Conservation (phyloP, 2,329 filamentous ascomycete species). For the Scedosporium aurantiacum region DNA sequence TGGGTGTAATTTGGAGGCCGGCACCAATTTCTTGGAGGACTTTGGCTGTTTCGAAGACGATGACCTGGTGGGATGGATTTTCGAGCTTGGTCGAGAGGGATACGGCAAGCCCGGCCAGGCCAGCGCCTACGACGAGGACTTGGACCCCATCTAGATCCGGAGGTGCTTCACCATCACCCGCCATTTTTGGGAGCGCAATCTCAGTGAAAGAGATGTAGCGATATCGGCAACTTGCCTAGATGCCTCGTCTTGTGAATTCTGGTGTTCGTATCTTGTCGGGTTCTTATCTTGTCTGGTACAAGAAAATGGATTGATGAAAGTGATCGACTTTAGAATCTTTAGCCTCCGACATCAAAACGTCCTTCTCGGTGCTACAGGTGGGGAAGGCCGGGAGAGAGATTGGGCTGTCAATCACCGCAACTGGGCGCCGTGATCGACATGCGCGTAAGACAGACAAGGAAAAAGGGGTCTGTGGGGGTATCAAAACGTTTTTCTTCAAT, state of each 20-base stretch:
- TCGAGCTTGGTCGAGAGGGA: conserved; percentile 4
- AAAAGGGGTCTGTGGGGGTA: background rate
- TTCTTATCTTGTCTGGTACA: too few species aligned
- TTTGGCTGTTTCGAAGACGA: background rate
- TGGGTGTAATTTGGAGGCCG: conserved; percentile 12
- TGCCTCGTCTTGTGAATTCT: background rate
- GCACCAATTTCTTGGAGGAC: conserved; percentile 12
- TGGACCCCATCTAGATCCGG: background rate
- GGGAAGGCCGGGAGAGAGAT: background rate
- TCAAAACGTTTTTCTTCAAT: background rate
- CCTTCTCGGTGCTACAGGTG: background rate
- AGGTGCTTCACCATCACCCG: background rate
- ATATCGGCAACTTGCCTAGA: background rate
- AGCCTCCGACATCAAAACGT: background rate
- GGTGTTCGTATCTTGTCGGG: too few species aligned
- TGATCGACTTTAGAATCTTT: background rate
- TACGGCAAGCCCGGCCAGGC: conserved; percentile 6
- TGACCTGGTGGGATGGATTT: conserved; percentile 1
- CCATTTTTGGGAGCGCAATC: background rate
- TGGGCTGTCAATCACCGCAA: too few species aligned
- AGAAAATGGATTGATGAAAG: too few species aligned
- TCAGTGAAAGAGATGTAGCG: too few species aligned
- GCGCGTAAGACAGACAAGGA: background rate
- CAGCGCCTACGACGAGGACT: conserved; percentile 7
- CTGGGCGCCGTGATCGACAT: too few species aligned